Percentiles rank a stretch among this genome's conserved stretches.
phyloP scores from a whole-genome alignment of 192 early-diverging fungal genomes.

The Jimgerdemannia flammicorona region DNA sequence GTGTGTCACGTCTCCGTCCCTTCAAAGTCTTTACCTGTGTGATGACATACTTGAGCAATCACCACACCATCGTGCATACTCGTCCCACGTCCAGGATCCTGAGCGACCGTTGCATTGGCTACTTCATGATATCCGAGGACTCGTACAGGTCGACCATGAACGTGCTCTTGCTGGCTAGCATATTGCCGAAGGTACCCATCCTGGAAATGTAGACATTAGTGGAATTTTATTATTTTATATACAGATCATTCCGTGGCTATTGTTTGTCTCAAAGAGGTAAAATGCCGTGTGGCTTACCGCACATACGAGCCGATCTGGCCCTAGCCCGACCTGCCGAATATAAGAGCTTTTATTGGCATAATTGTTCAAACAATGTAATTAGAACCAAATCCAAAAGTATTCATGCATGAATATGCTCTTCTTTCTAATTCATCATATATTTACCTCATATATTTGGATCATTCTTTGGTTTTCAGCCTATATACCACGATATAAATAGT shows the following conservation, averaged over 20 bases:
- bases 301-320: constrained; percentile 76
- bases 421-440: neutral
- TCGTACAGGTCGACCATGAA: constrained; percentile 81
- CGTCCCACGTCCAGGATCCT: constrained; percentile 81
- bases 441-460: constrained; percentile 83
- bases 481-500: neutral
- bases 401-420: neutral
- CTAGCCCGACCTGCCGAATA: constrained; percentile 59
- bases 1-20: neutral
- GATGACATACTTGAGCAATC: constrained; percentile 58
- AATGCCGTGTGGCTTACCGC: constrained; percentile 8
- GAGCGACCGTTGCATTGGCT: constrained; percentile 53
- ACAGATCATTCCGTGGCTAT: no score
- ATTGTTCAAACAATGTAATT: no score
- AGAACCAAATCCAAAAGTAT: no score
- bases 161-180: constrained; percentile 63
- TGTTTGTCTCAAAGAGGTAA: no score
- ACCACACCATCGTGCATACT: constrained; percentile 70
- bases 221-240: no score
- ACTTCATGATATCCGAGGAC: constrained; percentile 64
- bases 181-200: constrained; percentile 70
- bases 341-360: constrained; percentile 50
- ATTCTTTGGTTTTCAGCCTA: constrained; percentile 20
- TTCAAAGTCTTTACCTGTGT: constrained; percentile 12
- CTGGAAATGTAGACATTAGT: neutral